phyloP scores from a whole-genome alignment of 768 basidiomycete genomes.

The Agaricus sinodeliciosus region DNA sequence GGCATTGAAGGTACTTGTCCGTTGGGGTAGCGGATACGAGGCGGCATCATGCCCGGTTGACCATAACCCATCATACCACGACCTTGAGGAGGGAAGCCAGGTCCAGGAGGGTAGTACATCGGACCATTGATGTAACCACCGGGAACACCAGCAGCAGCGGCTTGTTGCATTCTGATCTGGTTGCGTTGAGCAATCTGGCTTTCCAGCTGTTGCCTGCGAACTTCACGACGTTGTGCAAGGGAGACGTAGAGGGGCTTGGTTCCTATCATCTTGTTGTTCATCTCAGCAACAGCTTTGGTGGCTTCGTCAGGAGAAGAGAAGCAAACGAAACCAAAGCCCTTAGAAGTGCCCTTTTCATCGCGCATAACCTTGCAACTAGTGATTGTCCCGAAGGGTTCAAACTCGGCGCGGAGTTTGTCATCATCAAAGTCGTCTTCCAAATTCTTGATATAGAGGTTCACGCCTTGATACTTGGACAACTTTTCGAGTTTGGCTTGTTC shows the following conservation, averaged over 20 bases:
- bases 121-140: slow-evolving; percentile 79
- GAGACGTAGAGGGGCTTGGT: slow-evolving; percentile 98
- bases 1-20: slow-evolving; percentile 66
- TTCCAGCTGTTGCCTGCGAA: slow-evolving; percentile 96
- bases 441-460: slow-evolving; percentile 99
- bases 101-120: slow-evolving; percentile 82
- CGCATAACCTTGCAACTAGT: slow-evolving; percentile 99
- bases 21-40: slow-evolving; percentile 81
- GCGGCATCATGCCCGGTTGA: slow-evolving; percentile 82
- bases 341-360: slow-evolving; percentile 88
- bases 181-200: slow-evolving; percentile 98
- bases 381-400: slow-evolving; percentile 94
- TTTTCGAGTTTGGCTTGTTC: slow-evolving; percentile 97
- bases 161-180: slow-evolving; percentile 95
- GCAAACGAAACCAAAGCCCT: slow-evolving; percentile 99
- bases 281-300: slow-evolving; percentile 98
- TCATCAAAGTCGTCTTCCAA: slow-evolving; percentile 97
- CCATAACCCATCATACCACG: slow-evolving; percentile 78
- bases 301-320: slow-evolving; percentile 98
- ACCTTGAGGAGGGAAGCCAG: slow-evolving; percentile 77
- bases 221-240: slow-evolving; percentile 95
- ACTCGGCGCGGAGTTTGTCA: slow-evolving; percentile 93
- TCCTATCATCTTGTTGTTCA: slow-evolving; percentile 99
- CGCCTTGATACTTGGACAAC: slow-evolving; percentile 95
- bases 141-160: slow-evolving; percentile 80